Base-by-base conservation (phyloP, 2,329 filamentous ascomycete species). In the Botryosphaeria dothidea region DNA sequence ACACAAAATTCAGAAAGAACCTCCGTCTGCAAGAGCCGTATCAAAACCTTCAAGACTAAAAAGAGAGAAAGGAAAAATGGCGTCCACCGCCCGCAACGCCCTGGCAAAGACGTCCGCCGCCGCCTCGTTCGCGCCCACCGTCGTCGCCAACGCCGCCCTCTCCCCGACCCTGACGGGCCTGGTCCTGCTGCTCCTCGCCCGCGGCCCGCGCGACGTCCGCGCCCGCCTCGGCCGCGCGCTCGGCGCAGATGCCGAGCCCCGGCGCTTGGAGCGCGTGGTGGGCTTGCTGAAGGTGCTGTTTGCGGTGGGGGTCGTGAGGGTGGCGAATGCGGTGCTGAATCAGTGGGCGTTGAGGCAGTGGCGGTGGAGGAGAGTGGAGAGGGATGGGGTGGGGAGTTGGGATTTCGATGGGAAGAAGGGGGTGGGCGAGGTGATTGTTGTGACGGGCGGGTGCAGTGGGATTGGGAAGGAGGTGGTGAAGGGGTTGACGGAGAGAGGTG, bases 401-500 rank as follows among this genome's bases (percentile, higher is more conserved):
- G 61, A 63, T 46, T 63, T 63, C 29, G 61, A 54, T 11, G 61
- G 48, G 19, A 54, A 56, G 38, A 34, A 21, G 21, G 48, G 46
- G 25, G 25, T 19, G 8, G 61, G 48, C 23, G 72, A 75, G 64
- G 17, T 74, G 17, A 68, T 73, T 21, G 61, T 75, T 1, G 72
- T 74, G 13, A 74, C 73, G 7, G 73, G 73, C 5, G 73, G 71
- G 0, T 73, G 72, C 31, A 69, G 69, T 15, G 72, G 73, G 1
- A 72, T 75, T 61, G 73, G 73, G 17, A 71, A 69, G 41, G 70
- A 73, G 66, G 72, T 74, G 68, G 73, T 73, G 31, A 73, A 70
- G 60, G 65, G 65, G 2, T 72, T 74, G 58, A 54, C 66, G 7
- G 66, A 68, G 34, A 51, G 66, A 17, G 84, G 84, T 1, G 79